phyloP scores from a whole-genome alignment of 225 moss, liverwort and hornwort genomes.

The Lunularia cruciata region DNA sequence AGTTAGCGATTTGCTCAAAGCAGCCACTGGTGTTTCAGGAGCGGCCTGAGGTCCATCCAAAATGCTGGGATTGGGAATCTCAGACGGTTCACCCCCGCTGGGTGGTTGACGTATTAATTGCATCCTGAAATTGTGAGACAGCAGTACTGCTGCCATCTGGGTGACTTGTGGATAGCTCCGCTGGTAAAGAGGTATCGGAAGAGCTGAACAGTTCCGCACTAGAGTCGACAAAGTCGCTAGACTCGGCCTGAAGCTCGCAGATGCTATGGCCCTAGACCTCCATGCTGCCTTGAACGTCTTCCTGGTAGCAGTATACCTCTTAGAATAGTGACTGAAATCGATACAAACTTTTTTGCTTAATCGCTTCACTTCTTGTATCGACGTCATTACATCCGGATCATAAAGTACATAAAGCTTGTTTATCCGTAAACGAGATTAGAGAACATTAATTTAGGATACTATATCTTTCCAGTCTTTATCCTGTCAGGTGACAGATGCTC shows the following conservation, averaged over 20 bases:
- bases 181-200: neutral
- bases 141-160: neutral
- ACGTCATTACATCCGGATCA: too few species aligned
- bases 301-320: too few species aligned
- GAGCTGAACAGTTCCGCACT: neutral
- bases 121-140: conserved; percentile 20
- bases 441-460: too few species aligned
- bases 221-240: neutral
- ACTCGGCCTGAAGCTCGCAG: conserved; percentile 21
- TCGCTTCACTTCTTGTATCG: too few species aligned
- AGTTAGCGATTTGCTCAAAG: too few species aligned
- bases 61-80: conserved; percentile 14
- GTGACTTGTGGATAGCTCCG: conserved; percentile 5
- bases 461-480: too few species aligned
- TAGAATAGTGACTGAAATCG: too few species aligned
- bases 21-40: conserved; percentile 19
- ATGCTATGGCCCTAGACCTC: conserved; percentile 16
- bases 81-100: neutral
- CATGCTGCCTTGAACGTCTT: conserved; percentile 13
- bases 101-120: conserved; percentile 10
- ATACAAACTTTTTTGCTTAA: too few species aligned
- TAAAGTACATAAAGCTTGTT: too few species aligned
- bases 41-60: conserved; percentile 13
- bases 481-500: too few species aligned
- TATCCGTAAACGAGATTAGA: too few species aligned